Conservation (phyloP, 2,329 filamentous ascomycete species). For the Penicillium sp. region DNA sequence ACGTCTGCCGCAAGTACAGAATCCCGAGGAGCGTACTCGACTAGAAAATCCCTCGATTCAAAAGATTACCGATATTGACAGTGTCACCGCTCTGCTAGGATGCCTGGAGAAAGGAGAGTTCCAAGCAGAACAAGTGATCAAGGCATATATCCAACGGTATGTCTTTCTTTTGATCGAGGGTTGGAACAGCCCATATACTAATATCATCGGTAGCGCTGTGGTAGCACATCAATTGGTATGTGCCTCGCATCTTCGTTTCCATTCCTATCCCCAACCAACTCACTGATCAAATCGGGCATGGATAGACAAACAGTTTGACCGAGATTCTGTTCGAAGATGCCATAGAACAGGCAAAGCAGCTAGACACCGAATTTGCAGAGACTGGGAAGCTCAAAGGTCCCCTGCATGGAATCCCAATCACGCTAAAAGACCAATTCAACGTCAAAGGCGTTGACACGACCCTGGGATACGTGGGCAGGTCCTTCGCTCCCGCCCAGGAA, state of each 20-base stretch:
- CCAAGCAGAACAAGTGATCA: slow-evolving; percentile 31
- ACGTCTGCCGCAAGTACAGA: slow-evolving; percentile 24
- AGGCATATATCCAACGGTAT: slow-evolving; percentile 38
- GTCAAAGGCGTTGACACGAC: slow-evolving; percentile 59
- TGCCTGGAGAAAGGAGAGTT: slow-evolving; percentile 25
- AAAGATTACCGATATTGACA: slow-evolving; percentile 36
- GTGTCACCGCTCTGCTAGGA: slow-evolving; percentile 23
- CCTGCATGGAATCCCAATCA: slow-evolving; percentile 56
- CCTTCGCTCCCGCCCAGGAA: slow-evolving; percentile 50
- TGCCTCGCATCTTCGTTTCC: not conserved
- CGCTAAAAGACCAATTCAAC: slow-evolving; percentile 63
- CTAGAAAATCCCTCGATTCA: slow-evolving; percentile 27
- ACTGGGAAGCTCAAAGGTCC: slow-evolving; percentile 49
- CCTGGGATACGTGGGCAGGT: slow-evolving; percentile 56
- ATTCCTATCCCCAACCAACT: not conserved
- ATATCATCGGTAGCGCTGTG: slow-evolving; percentile 21
- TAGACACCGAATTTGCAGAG: slow-evolving; percentile 30
- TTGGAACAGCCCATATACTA: not conserved
- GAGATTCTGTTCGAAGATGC: slow-evolving; percentile 40
- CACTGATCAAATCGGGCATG: not conserved
- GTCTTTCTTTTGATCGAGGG: not conserved
- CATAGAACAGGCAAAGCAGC: slow-evolving; percentile 30
- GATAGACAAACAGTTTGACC: slow-evolving; percentile 41
- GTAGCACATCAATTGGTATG: slow-evolving; percentile 33
- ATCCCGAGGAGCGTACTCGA: slow-evolving; percentile 26